These are phyloP conservation scores for Beta corolliflora DNA, from an alignment of 179 eudicot genomes.

Conservation along the genomic window DNA sequence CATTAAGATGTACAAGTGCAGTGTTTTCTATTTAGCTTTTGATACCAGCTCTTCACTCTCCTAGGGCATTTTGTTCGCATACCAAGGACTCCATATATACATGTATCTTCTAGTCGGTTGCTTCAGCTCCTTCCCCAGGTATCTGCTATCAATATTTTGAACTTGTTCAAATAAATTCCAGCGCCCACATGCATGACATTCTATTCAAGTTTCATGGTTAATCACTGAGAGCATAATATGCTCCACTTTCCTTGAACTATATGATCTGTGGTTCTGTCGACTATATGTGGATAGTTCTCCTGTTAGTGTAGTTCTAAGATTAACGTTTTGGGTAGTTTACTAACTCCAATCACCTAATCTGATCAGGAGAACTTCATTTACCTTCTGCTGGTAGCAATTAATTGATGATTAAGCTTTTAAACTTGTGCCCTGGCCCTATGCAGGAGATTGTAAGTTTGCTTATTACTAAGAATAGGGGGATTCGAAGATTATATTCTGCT, in stretches of 20 bases:
- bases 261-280: not conserved
- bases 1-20: not conserved
- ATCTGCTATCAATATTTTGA: not conserved
- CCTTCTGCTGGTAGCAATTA: not conserved
- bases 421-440: not conserved
- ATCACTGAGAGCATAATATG: not conserved
- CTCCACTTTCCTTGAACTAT: not conserved
- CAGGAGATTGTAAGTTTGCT: not conserved
- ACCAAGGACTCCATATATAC: conserved; percentile 29
- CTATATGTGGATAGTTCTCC: not conserved
- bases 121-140: conserved; percentile 30
- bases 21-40: conserved; percentile 7
- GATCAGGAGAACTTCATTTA: not conserved
- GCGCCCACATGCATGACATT: not conserved
- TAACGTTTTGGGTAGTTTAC: not conserved
- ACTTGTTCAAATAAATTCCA: conserved; percentile 5
- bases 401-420: conserved; percentile 5
- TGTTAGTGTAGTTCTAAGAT: not conserved
- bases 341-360: not conserved
- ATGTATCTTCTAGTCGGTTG: conserved; percentile 24
- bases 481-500: not conserved
- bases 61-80: conserved; percentile 37
- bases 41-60: conserved; percentile 5
- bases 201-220: not conserved
- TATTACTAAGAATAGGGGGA: not conserved